Base-by-base conservation (phyloP, 768 basidiomycete genomes). In the Trametes villosa region DNA sequence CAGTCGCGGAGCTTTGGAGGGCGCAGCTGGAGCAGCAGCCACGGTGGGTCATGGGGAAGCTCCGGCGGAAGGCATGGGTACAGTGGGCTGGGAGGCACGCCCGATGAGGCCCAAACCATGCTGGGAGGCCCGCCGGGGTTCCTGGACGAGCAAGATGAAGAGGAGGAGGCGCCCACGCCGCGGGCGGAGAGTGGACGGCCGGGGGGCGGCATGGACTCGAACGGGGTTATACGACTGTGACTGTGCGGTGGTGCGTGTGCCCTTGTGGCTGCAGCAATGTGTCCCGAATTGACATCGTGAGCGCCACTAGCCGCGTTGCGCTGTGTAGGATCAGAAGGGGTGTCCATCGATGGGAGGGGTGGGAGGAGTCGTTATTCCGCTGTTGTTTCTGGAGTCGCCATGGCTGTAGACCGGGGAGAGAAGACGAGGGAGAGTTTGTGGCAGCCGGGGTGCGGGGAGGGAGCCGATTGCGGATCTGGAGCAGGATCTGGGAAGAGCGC, bases 81-180 rank as follows among this genome's bases (percentile, higher is more conserved):
- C 58, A 49, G 60, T 26, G 68, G 72, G 15, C 63, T 71, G 50
- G 67, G 60, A 27, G 52, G 49, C 34, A 55, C 61, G 38, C 62
- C 64, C 40, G 72, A 71, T 46, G 72, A 74, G 47, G 65, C 67
- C 34, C 60, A 67, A 29, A 63, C 62, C 17, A 70, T 74, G 67
- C 59, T 74, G 42, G 62, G 63, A 12, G 70, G 68, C 7, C 69
- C 67, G 26, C 69, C 69, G 11, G 72, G 68, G 24, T 68, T 59
- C 59, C 58, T 70, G 60, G 68, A 70, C 56, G 69, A 71, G 40
- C 42, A 67, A 30, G 70, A 73, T 44, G 69, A 71, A 44, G 70
- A 71, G 13, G 70, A 70, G 11, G 67, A 65, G 54, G 58, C 51
- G 42, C 18, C 41, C 11, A 50, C 44, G 17, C 29, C 45, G 4